Evolutionary conservation across 2,329 filamentous ascomycete species (phyloP).

Genomic region (Fusarium sp.): DNA sequence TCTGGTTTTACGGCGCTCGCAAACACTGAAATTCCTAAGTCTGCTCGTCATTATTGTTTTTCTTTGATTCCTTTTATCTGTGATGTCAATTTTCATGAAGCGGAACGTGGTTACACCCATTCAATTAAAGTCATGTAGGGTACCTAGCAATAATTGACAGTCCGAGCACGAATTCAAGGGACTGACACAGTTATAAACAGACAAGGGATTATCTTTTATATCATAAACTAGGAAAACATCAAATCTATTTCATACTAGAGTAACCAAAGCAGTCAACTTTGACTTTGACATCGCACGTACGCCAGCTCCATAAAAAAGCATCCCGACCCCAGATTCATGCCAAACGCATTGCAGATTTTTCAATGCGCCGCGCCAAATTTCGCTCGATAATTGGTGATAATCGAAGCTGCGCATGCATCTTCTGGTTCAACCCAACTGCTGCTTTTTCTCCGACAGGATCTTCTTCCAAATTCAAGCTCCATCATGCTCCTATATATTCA

Average conservation of each 20-base stretch:
- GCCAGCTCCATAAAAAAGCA: constrained; percentile 46
- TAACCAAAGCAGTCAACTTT: constrained; percentile 48
- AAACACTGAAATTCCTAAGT: rapidly evolving
- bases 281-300: constrained; percentile 47
- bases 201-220: constrained; percentile 7
- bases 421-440: constrained; percentile 19
- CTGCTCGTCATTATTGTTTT: not conserved
- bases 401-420: constrained; percentile 25
- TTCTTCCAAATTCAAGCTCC: constrained; percentile 17
- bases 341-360: constrained; percentile 14
- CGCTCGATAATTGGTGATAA: constrained; percentile 14
- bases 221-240: constrained; percentile 34
- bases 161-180: not conserved
- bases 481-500: constrained; percentile 9
- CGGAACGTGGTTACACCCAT: not conserved
- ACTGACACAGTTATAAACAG: not conserved
- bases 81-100: not conserved
- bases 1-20: not conserved
- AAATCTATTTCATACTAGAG: constrained; percentile 50
- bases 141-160: not conserved
- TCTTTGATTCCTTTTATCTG: not conserved
- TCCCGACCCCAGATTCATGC: constrained; percentile 40
- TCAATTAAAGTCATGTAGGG: not conserved
- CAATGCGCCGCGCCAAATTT: constrained; percentile 17
- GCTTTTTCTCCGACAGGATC: constrained; percentile 19